These are phyloP conservation scores for Houttuynia cordata DNA, from an alignment of 164 flowering plant species.

Conservation along the genomic window DNA sequence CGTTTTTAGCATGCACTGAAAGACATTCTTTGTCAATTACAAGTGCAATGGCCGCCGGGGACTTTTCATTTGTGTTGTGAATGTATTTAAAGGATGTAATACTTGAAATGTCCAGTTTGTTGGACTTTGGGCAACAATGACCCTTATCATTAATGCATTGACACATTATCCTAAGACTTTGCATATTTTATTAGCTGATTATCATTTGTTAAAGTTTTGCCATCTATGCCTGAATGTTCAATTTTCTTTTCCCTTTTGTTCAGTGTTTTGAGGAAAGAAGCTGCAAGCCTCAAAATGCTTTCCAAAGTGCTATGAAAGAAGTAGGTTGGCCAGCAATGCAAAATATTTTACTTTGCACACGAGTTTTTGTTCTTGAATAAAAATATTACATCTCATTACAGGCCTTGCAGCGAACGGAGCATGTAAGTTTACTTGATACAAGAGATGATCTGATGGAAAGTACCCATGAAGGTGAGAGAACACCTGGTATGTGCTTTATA, in stretches of 20 bases:
- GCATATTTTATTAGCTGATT: too few relatives aligned
- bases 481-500: conserved; percentile 11
- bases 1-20: too few relatives aligned
- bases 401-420: conserved; percentile 18
- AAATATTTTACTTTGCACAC: background rate
- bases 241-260: conserved; percentile 3
- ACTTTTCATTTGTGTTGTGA: too few relatives aligned
- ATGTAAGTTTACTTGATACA: conserved; percentile 3
- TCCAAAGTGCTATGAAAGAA: conserved; percentile 25
- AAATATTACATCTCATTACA: conserved; percentile 9
- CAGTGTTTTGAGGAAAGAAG: conserved; percentile 26
- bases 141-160: background rate
- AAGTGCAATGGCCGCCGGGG: too few relatives aligned
- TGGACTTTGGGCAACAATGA: too few relatives aligned
- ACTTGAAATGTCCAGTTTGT: too few relatives aligned
- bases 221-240: background rate
- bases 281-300: conserved; percentile 19
- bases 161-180: background rate
- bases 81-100: too few relatives aligned
- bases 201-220: too few relatives aligned
- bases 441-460: conserved; percentile 8
- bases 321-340: conserved; percentile 6
- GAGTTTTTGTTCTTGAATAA: background rate
- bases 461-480: conserved; percentile 8
- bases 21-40: too few relatives aligned